phyloP scores from a whole-genome alignment of 2,329 filamentous ascomycete genomes.

The Penicillium expansum region DNA sequence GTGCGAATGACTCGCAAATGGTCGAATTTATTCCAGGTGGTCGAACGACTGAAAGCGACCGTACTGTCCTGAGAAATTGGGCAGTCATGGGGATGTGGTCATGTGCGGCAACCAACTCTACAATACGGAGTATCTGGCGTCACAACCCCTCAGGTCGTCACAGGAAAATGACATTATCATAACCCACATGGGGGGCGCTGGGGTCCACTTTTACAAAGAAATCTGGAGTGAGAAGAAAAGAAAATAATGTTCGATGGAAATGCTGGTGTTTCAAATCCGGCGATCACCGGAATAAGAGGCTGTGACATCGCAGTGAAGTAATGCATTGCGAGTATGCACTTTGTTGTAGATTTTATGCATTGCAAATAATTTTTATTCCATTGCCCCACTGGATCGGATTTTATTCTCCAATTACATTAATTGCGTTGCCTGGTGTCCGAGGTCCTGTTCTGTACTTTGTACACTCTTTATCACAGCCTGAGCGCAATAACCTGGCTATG shows the following conservation, averaged over 20 bases:
- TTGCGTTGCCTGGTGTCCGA: background rate
- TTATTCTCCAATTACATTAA: background rate
- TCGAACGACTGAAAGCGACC: background rate
- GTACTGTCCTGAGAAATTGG: background rate
- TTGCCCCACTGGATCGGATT: background rate
- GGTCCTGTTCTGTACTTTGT: background rate
- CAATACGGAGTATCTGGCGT: too few species aligned
- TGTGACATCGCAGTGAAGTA: slow-evolving; percentile 2
- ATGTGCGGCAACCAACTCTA: too few species aligned
- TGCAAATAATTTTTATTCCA: background rate
- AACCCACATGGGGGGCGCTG: background rate
- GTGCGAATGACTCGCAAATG: background rate
- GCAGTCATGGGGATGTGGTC: too few species aligned
- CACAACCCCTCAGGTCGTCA: too few species aligned
- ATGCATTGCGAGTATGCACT: background rate
- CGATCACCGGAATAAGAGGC: background rate
- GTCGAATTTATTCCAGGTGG: background rate
- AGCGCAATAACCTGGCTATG: background rate
- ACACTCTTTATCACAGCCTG: background rate
- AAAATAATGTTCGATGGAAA: slow-evolving; percentile 12
- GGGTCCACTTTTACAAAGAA: background rate
- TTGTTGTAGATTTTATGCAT: background rate
- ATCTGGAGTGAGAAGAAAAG: background rate
- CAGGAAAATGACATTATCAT: background rate
- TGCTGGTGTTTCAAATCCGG: slow-evolving; percentile 12